Conservation (phyloP, 768 basidiomycete species). For the Mycena indigotica region DNA sequence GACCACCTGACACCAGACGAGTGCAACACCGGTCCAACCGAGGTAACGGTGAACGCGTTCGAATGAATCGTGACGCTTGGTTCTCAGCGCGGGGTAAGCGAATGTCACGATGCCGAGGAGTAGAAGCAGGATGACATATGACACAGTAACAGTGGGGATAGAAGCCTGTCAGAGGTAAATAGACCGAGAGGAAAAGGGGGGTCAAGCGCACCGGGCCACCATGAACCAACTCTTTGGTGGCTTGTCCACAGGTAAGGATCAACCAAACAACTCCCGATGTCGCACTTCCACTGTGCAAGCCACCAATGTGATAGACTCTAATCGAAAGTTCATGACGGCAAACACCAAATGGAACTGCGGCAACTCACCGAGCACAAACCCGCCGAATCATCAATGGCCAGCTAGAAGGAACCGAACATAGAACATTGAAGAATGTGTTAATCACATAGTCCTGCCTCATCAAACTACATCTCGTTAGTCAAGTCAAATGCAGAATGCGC, state of each 20-base stretch:
- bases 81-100: conserved; percentile 52
- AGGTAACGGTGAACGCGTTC: conserved; percentile 59
- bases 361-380: conserved; percentile 41
- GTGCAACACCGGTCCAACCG: conserved; percentile 54
- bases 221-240: conserved; percentile 49
- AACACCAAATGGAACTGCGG: not conserved
- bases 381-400: conserved; percentile 60
- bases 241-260: conserved; percentile 49
- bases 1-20: conserved; percentile 59
- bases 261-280: conserved; percentile 58
- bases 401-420: conserved; percentile 51
- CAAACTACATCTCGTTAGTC: conserved; percentile 20
- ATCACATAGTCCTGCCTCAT: conserved; percentile 62
- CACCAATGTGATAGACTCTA: conserved; percentile 61
- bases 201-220: conserved; percentile 22
- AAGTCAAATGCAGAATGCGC: not conserved
- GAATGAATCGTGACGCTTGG: conserved; percentile 52
- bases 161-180: conserved; percentile 45
- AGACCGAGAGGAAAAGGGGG: conserved; percentile 2
- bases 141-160: conserved; percentile 49
- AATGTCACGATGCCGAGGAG: conserved; percentile 52
- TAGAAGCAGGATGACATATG: conserved; percentile 52
- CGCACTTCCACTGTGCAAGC: conserved; percentile 61
- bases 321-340: not conserved
- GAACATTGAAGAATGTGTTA: conserved; percentile 57